Evolutionary conservation across 257 asterid genomes (phyloP).

Genomic region (Scutellaria galericulata): DNA sequence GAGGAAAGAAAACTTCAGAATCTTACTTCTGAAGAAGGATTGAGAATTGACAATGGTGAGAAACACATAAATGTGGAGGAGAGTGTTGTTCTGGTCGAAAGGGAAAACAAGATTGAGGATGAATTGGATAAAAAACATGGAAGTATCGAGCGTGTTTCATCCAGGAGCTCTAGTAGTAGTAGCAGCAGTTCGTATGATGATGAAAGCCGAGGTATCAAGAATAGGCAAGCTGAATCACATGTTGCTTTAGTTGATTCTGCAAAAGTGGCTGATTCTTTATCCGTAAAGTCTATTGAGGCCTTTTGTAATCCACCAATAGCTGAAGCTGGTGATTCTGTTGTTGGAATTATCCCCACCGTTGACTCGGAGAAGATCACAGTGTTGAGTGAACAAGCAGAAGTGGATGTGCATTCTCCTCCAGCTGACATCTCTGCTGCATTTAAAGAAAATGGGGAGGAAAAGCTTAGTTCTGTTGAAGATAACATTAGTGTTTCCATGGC

Average conservation of each 20-base stretch:
- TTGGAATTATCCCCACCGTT: conserved; percentile 19
- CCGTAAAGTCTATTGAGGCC: conserved; percentile 32
- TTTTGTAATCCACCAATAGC: conserved; percentile 13
- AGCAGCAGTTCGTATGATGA: conserved; percentile 48
- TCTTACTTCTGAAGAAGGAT: conserved; percentile 1
- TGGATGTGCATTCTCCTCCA: conserved; percentile 27
- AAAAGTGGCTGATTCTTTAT: conserved; percentile 35
- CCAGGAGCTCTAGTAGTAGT: conserved; percentile 37
- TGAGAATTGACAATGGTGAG: conserved; percentile 17
- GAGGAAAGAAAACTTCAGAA: conserved; percentile 15
- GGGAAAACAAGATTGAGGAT: conserved; percentile 39
- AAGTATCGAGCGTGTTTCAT: conserved; percentile 37
- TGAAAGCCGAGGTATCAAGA: conserved; percentile 37
- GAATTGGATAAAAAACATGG: conserved; percentile 38
- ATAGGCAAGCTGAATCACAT: conserved; percentile 34
- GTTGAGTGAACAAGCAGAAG: conserved; percentile 33
- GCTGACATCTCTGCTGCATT: conserved; percentile 11
- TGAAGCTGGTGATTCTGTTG: conserved; percentile 36
- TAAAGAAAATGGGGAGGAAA: conserved; percentile 39
- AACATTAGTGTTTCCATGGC: conserved; percentile 30
- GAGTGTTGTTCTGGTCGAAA: conserved; percentile 35
- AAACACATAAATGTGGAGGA: conserved; percentile 17
- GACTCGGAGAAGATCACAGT: conserved; percentile 35
- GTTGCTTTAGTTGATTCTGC: conserved; percentile 35
- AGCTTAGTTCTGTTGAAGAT: conserved; percentile 18